Base-by-base conservation (phyloP, 257 asterid genomes). In the Solanum okadae region DNA sequence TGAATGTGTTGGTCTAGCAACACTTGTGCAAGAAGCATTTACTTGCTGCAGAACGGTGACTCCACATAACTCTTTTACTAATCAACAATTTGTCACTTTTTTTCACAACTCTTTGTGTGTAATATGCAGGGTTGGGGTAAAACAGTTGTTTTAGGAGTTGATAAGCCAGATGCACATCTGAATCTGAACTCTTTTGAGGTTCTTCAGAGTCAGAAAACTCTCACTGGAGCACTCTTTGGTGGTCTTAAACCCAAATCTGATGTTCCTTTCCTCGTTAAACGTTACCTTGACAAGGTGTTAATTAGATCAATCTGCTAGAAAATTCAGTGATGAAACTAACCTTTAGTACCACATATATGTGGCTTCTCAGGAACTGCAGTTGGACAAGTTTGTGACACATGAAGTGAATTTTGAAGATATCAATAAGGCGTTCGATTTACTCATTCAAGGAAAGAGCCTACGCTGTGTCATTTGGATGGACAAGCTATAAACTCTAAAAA, bases 401-500 rank as follows among this genome's bases (percentile, higher is more conserved):
- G 99, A 95, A 90, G 92, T 96, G 88, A 83, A 90, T 12, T 93
- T 95, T 56, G 90, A 91, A 70, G 94, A 96, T 42, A 95, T 96
- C 71, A 94, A 95, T 88, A 91, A 90, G 88, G 98, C 99, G 35
- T 92, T 96, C 5, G 94, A 96, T 33, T 87, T 96, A 18, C 93
- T 96, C 40, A 15, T 93, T 34, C 88, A 92, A 88, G 98, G 98
- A 8, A 93, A 95, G 92, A 91, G 98, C 92, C 93, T 96, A 44
- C 92, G 98, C 52, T 94, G 98, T 87, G 98, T 95, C 89, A 95
- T 96, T 68, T 96, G 99, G 98, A 95, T 96, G 99, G 93, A 94
- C 78, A 92, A 92, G 90, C 94, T 91, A 93, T 86, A 34, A 27
- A 8, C 65, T 25, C 22, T 79, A 23, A 7, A 27, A 79, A 8